These are phyloP conservation scores for Sordaria brevicollis DNA, from an alignment of 495 filamentous ascomycete genomes.

Conservation along the genomic window DNA sequence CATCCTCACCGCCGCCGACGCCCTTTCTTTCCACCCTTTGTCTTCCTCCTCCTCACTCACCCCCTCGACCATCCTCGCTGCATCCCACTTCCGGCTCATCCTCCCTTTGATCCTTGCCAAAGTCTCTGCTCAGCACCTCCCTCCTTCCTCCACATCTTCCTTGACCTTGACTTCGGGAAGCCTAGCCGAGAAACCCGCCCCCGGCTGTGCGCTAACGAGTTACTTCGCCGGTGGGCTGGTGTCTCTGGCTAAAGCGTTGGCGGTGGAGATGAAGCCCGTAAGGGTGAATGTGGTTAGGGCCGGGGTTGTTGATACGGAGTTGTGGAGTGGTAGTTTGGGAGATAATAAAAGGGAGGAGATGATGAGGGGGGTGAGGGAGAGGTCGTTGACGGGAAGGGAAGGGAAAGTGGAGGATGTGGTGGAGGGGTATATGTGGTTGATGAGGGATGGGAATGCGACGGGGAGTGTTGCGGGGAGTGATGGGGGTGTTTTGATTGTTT, in stretches of 20 bases:
- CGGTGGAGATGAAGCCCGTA: constrained; percentile 47
- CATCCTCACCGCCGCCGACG: constrained; percentile 48
- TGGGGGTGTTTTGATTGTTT: constrained; percentile 8
- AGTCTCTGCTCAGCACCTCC: constrained; percentile 35
- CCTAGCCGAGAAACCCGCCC: constrained; percentile 32
- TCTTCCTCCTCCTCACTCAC: constrained; percentile 30
- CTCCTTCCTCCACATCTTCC: constrained; percentile 26
- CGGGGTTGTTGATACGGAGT: constrained; percentile 44
- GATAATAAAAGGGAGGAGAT: constrained; percentile 19
- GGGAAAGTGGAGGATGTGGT: constrained; percentile 48
- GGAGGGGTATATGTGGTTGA: constrained; percentile 53
- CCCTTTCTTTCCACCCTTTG: constrained; percentile 24
- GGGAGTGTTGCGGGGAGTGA: constrained; percentile 10
- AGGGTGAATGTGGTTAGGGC: constrained; percentile 51
- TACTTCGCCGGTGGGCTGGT: constrained; percentile 24
- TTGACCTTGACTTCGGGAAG: constrained; percentile 46
- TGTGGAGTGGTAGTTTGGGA: constrained; percentile 21
- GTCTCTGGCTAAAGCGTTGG: constrained; percentile 41
- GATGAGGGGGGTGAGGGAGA: constrained; percentile 15
- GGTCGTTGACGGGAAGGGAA: constrained; percentile 32
- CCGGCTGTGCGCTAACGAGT: constrained; percentile 37
- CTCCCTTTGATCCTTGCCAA: constrained; percentile 46
- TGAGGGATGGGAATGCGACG: constrained; percentile 41
- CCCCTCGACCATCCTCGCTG: constrained; percentile 25
- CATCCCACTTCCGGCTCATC: constrained; percentile 40